Evolutionary conservation across 305 asterid genomes (phyloP), one percentile per base, ranked within the genome.

Genomic region (Nicotiana rustica): DNA sequence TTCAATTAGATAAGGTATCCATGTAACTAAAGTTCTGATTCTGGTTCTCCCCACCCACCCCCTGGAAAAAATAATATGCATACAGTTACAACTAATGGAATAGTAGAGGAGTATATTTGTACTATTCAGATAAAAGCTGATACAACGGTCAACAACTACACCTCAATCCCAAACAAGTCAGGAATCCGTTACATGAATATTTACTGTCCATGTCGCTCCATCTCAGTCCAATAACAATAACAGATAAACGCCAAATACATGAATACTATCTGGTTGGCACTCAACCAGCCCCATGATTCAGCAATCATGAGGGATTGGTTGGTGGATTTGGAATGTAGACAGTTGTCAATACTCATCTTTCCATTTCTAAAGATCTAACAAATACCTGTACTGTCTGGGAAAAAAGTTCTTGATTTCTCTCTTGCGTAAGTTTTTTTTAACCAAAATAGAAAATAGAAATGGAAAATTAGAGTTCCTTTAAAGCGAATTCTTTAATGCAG

Each of bases 251-350:
- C 44, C 29, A 25, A 49, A 49, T 75, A 29, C 29, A 15, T 47
- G 78, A 21, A 35, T 47, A 21, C 4, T 13, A 29, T 75, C 65
- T 75, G 79, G 79, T 75, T 75, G 79, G 79, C 65, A 49, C 47
- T 29, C 31, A 0, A 25, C 29, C 65, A 75, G 52, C 79, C 17
- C 15, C 79, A 4, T 75, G 10, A 75, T 75, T 71, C 65, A 75
- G 65, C 17, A 75, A 52, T 75, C 65, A 75, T 31, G 47, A 75
- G 12, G 25, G 80, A 25, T 29, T 31, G 80, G 29, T 52, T 75
- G 80, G 65, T 52, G 65, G 65, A 25, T 15, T 29, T 75, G 80
- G 65, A 73, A 52, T 52, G 29, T 75, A 49, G 14, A 52, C 80
- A 29, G 79, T 6, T 75, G 47, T 75, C 31, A 67, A 52, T 52